Conservation (phyloP, 1,139 yeast species). For the Candida sanyaensis region DNA sequence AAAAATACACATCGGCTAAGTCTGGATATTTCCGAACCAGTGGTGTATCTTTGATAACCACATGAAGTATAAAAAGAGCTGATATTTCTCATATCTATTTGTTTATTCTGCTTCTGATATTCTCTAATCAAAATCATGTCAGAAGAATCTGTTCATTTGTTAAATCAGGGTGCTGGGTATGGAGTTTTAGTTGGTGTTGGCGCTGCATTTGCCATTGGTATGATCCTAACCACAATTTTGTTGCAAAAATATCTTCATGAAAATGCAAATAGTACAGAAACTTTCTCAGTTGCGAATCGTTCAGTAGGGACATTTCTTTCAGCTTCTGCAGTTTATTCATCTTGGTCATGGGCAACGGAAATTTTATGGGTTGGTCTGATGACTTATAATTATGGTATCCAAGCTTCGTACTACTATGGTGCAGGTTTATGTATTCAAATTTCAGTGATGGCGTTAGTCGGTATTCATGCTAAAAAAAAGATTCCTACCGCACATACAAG, state of each 20-base stretch:
- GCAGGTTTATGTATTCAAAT: constrained; percentile 33
- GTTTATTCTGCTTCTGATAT: no score
- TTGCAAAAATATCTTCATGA: constrained; percentile 27
- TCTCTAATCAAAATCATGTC: constrained; percentile 4
- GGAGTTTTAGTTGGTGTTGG: constrained; percentile 33
- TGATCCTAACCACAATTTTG: constrained; percentile 27
- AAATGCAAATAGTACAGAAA: constrained; percentile 31
- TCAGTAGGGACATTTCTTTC: constrained; percentile 26
- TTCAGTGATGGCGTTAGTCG: constrained; percentile 27
- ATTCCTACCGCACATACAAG: constrained; percentile 32
- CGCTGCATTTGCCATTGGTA: constrained; percentile 30
- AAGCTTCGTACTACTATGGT: constrained; percentile 27
- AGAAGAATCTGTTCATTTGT: constrained; percentile 16
- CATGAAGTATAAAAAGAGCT: no score
- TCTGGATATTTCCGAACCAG: no score
- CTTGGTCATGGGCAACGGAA: constrained; percentile 38
- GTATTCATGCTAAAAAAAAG: constrained; percentile 33
- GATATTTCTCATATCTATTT: no score
- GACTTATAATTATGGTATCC: constrained; percentile 30
- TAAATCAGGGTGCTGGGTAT: constrained; percentile 29
- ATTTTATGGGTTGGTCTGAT: constrained; percentile 27
- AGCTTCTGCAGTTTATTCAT: constrained; percentile 28
- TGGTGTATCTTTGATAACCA: no score
- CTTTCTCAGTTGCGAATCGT: constrained; percentile 32
- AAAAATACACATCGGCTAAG: no score